Evolutionary conservation across 106 monocot genomes (phyloP), one percentile per base, ranked within the genome.

Genomic region (Agapanthus africanus): DNA sequence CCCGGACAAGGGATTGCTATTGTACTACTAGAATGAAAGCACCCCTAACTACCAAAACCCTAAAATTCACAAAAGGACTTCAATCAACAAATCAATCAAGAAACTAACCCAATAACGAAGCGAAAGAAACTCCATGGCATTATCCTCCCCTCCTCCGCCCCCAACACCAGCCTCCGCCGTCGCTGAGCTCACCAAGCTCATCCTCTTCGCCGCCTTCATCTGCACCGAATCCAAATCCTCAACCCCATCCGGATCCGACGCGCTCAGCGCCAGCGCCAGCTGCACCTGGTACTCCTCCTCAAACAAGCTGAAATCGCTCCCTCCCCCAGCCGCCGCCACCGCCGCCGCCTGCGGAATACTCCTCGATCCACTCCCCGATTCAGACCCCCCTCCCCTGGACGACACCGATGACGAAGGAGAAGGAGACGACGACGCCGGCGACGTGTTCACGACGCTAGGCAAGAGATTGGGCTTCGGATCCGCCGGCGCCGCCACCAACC

Each of bases 271-370:
- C 70, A 93, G 80, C 39, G 93, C 93, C n/a, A 86, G 79, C 71
- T 89, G 86, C 78, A 93, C 77, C 76, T 89, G 93, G 70, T 89
- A 93, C 79, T 93, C 93, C 79, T 93, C 93, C 81, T 88, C 89
- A 27, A 78, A 82, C 42, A 74, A 71, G 32, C 74, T 78, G 42
- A 84, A 84, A 67, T 76, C 80, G 68, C 52, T 59, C 14, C 42
- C 63, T 6, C 64, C 72, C 47, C 32, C 52, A 30, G 49, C 33
- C 22, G 18, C 16, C 33, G 11, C 65, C 11, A 21, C 26, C 32
- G 31, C 49, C 2, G 49, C 60, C 50, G 59, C 25, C n/a, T n/a
- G n/a, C n/a, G n/a, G n/a, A n/a, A n/a, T n/a, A n/a, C 18, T 65
- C 21, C 40, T 8, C 59, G 62, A 49, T 50, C 69, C 70, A 26